Evolutionary conservation across 768 basidiomycete genomes (phyloP).

Genomic region (Hygrocybe punicea): DNA sequence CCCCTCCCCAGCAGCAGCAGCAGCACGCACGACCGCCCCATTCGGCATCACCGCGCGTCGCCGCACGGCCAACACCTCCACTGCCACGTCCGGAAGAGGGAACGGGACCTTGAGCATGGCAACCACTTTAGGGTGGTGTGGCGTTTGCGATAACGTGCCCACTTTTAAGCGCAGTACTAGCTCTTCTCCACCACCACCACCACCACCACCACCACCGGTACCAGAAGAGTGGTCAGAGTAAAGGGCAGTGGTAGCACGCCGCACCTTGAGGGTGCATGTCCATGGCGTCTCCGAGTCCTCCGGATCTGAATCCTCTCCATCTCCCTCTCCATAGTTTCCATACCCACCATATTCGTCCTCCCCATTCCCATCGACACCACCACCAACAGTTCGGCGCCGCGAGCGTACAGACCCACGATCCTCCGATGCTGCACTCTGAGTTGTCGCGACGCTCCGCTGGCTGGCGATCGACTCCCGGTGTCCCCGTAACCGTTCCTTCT

Average conservation of each 20-base stretch:
- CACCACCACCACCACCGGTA: constrained; percentile 7
- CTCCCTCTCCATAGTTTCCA: constrained; percentile 37
- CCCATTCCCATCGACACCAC: neutral
- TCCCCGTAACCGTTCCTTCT: constrained; percentile 4
- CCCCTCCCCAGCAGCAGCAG: constrained; percentile 3
- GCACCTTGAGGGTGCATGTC: constrained; percentile 79
- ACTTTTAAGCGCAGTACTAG: constrained; percentile 56
- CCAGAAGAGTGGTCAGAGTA: constrained; percentile 8
- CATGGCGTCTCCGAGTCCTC: constrained; percentile 97
- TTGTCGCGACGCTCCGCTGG: neutral
- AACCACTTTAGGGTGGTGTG: constrained; percentile 94
- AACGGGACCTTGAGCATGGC: constrained; percentile 88
- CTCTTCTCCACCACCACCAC: constrained; percentile 13
- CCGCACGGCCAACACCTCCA: constrained; percentile 55
- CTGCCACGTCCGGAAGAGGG: constrained; percentile 77
- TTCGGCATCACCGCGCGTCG: constrained; percentile 43
- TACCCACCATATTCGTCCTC: too few species aligned
- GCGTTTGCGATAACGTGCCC: constrained; percentile 84
- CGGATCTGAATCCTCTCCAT: constrained; percentile 83
- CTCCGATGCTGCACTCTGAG: constrained; percentile 8
- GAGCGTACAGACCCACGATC: constrained; percentile 12
- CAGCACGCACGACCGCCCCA: constrained; percentile 23
- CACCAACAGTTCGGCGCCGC: constrained; percentile 5
- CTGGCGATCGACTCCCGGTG: constrained; percentile 5
- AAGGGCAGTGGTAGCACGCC: constrained; percentile 28